These are phyloP conservation scores for Arachis monticola DNA, from an alignment of 331 rosid genomes.

Conservation along the genomic window DNA sequence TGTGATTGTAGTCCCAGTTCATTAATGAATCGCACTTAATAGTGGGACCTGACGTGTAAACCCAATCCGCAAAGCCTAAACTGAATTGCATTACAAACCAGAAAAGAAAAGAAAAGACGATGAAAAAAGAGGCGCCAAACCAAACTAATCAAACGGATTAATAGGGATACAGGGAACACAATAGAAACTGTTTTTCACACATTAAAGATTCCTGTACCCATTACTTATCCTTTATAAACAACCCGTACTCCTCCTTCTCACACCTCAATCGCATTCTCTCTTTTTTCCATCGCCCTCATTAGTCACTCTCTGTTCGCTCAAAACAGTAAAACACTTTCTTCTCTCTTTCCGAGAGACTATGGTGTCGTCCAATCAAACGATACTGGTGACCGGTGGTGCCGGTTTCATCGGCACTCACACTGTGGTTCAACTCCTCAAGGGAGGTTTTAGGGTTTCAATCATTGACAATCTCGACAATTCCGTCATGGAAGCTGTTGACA, in stretches of 20 bases:
- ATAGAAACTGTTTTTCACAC: background rate
- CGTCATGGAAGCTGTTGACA: constrained; percentile 63
- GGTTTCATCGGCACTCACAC: constrained; percentile 94
- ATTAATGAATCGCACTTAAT: background rate
- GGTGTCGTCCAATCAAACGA: constrained; percentile 49
- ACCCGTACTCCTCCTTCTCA: background rate
- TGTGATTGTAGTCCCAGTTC: no score
- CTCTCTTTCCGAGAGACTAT: constrained; percentile 27
- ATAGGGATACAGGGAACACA: no score
- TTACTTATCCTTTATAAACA: constrained; percentile 10
- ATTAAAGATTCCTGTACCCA: background rate
- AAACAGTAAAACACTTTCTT: background rate
- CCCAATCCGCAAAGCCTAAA: constrained; percentile 20
- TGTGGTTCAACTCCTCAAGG: constrained; percentile 78
- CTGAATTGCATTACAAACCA: background rate
- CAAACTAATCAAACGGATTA: no score
- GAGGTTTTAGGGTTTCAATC: constrained; percentile 59
- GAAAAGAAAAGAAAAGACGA: background rate
- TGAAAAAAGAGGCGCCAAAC: no score
- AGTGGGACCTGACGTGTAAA: constrained; percentile 10
- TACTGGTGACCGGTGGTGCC: constrained; percentile 87
- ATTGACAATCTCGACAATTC: constrained; percentile 85
- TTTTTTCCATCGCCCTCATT: background rate
- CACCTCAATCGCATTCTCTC: background rate
- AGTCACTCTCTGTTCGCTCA: background rate